Evolutionary conservation across 2,329 filamentous ascomycete species (phyloP), one percentile per base, ranked within the genome.

Genomic region (Dothistroma pini): DNA sequence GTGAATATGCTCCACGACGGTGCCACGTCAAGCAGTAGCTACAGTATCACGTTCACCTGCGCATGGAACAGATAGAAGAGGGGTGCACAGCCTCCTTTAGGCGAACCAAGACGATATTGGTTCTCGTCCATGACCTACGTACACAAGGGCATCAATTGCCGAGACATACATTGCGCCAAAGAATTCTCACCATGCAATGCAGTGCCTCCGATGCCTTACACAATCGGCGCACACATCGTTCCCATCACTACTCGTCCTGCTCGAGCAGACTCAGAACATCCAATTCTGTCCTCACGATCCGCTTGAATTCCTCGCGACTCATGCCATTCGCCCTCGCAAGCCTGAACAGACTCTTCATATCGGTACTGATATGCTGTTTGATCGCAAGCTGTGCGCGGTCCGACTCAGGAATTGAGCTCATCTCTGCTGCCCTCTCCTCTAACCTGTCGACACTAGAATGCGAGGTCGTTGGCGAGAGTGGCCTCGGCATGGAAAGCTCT

Each of bases 361-460:
- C 89, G 9, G 88, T 87, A 38, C 86, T 87, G 50, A 95, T 86
- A 75, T 93, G 90, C 75, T 92, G 88, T 75, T 89, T 89, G 58
- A 95, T 85, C 14, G 86, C 89, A 58, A 89, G 84, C 75, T 92
- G 89, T 58, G 81, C 85, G 68, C 87, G 84, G 61, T 86, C 84
- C 67, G 64, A 63, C 10, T 57, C 63, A 11, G 53, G 57, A 7
- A 47, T 50, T 4, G 56, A 41, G 58, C 65, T 67, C 69, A 74
- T 73, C 25, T 68, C 71, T 6, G 67, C 71, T 2, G 71, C 71
- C 52, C 63, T 62, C 54, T 80, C 74, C 68, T 88, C 85, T 48
- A 87, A 72, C 47, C 75, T 79, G 62, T 88, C 87, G 2, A 91
- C 82, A 56, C 69, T 72, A 10, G 64, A 63, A 48, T 68, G 65